Evolutionary conservation across 2,329 filamentous ascomycete genomes (phyloP).

Genomic region (Stenocarpella maydis): DNA sequence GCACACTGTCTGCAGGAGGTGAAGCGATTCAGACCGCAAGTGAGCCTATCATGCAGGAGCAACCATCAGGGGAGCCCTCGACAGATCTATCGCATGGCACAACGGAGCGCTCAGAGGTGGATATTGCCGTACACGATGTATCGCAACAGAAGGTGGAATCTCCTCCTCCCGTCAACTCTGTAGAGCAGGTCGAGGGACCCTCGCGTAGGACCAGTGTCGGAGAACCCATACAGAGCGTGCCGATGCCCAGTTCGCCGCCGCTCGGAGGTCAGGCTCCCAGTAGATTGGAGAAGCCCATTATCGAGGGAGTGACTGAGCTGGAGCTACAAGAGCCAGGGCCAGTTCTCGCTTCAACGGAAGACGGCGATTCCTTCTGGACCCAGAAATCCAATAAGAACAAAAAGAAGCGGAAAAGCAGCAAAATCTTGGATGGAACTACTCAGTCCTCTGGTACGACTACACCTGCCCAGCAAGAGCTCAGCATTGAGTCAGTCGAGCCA

Average conservation of each 20-base stretch:
- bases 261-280: background rate
- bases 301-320: background rate
- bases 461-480: background rate
- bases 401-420: constrained; percentile 37
- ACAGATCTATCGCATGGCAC: background rate
- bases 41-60: background rate
- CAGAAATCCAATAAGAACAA: constrained; percentile 47
- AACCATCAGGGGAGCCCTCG: background rate
- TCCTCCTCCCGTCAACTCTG: background rate
- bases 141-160: background rate
- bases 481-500: background rate
- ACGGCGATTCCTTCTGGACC: constrained; percentile 33
- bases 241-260: background rate
- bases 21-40: background rate
- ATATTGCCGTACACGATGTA: background rate
- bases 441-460: constrained; percentile 1
- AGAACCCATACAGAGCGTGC: background rate
- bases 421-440: background rate
- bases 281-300: background rate
- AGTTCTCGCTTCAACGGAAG: constrained; percentile 34
- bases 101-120: background rate
- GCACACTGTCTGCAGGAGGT: background rate
- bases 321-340: constrained; percentile 35
- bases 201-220: background rate
- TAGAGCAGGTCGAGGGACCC: background rate